Conservation (phyloP, 1,284 basidiomycete species). For the Irpex sp. region DNA sequence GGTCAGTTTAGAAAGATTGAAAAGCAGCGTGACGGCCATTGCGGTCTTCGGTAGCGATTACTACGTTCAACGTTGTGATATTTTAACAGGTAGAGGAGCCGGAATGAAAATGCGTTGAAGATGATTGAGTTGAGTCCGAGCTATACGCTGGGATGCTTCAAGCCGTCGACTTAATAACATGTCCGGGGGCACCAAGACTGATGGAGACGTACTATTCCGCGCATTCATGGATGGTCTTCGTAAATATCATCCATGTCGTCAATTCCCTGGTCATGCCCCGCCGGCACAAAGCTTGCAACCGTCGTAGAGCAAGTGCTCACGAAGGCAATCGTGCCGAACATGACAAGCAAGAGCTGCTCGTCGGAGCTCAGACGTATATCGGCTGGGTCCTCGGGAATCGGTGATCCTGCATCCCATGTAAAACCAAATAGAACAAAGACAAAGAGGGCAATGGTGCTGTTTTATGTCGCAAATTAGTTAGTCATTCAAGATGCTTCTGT, state of each 20-base stretch:
- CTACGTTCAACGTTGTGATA: too few relatives aligned
- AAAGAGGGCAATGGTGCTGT: constrained; percentile 1
- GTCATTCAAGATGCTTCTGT: too few relatives aligned
- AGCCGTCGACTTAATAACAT: too few relatives aligned
- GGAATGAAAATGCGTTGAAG: too few relatives aligned
- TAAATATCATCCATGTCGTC: neutral
- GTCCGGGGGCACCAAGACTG: too few relatives aligned
- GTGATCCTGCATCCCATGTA: neutral
- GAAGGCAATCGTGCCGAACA: neutral
- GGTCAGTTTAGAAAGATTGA: too few relatives aligned
- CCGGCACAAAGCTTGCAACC: neutral
- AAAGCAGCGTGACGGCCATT: too few relatives aligned
- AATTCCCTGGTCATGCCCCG: neutral
- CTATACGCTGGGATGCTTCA: too few relatives aligned
- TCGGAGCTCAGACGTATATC: neutral
- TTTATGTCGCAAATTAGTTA: neutral
- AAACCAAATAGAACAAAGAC: neutral
- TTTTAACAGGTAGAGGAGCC: too few relatives aligned
- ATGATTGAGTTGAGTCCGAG: too few relatives aligned
- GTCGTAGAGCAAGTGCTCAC: neutral
- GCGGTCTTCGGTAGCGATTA: too few relatives aligned
- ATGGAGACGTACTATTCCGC: neutral
- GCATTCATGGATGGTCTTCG: neutral
- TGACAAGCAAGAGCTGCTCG: neutral
- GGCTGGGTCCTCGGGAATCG: neutral